phyloP scores from a whole-genome alignment of 345 rosid species.

The Stellera chamaejasme region DNA sequence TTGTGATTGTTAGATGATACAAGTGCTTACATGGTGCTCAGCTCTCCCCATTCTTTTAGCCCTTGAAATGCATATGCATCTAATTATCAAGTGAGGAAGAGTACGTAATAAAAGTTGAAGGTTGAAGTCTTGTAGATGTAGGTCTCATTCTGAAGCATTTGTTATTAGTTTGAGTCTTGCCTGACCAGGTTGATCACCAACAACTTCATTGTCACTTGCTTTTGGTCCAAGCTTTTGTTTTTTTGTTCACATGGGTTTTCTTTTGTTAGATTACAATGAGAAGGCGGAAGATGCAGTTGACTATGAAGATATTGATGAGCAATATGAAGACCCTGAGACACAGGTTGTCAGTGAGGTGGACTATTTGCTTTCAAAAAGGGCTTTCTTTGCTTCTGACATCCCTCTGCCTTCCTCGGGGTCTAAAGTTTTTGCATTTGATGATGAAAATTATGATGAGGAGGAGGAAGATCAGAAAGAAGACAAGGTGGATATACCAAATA shows the following conservation, averaged over 20 bases:
- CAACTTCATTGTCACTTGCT: neutral
- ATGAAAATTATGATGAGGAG: slow-evolving; percentile 94
- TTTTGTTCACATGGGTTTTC: slow-evolving; percentile 21
- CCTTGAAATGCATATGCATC: no score
- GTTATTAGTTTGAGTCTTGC: neutral
- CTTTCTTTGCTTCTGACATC: slow-evolving; percentile 48
- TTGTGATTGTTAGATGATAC: no score
- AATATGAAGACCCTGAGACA: slow-evolving; percentile 86
- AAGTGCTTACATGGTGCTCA: no score
- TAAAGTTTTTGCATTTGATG: slow-evolving; percentile 55
- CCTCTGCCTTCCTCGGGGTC: slow-evolving; percentile 36
- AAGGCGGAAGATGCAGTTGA: slow-evolving; percentile 95
- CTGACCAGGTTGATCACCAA: slow-evolving; percentile 1
- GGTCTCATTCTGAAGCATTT: neutral
- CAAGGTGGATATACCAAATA: slow-evolving; percentile 33
- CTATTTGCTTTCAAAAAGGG: slow-evolving; percentile 60
- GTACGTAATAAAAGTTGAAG: neutral
- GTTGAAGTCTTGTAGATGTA: neutral
- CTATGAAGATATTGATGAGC: slow-evolving; percentile 94
- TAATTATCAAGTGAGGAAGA: no score
- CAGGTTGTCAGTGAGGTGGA: slow-evolving; percentile 79
- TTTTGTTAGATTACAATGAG: slow-evolving; percentile 70
- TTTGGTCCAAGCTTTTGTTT: slow-evolving; percentile 18
- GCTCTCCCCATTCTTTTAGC: no score
- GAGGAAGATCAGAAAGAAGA: slow-evolving; percentile 57